Evolutionary conservation across 192 early-diverging fungal species (phyloP), one percentile per base, ranked within the genome.

Genomic region (Coemansia pectinata): DNA sequence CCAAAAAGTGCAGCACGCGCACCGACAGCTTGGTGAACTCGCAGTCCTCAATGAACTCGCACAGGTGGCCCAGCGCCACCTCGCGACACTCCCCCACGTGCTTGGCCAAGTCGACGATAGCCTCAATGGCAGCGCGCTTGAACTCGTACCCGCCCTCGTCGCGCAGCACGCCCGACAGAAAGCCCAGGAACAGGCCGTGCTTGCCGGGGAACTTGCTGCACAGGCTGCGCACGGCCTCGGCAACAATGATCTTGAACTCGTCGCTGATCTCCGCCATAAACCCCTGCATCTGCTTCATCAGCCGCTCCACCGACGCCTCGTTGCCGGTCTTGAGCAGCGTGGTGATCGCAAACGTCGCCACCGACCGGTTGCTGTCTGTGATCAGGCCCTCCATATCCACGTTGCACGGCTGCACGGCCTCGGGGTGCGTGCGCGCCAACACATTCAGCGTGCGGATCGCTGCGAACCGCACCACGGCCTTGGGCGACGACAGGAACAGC

Each of bases 21-120:
- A 99, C 96, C n/a, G 96, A 95, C 6, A 99, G 87, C 83, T 99
- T 98, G 17, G 94, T 94, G 79, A 96, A 99, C 78, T 99, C 98
- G 81, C 98, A 99, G 75, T 99, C 98, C 76, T 99, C 98, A 73
- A 99, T 99, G 66, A 99, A 98, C 85, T 99, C 98, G 80, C 98
- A 99, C 57, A 99, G 86, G 67, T 98, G 94, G 10, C 92, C 91
- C 53, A 99, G 87, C 42, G 96, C 97, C 40, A 90, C 85, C 69
- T 99, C 98, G 75, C 94, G 95, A 73, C 92, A 93, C 72, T 97
- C 95, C 17, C 94, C 93, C 69, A 97, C 95, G 67, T 91, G 90
- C 71, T 94, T 89, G 69, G 97, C 90, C 76, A 99, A 91, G 63
- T 98, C 96, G 77, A 98, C 91, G 52, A 99, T 96, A 6, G 96